Base-by-base conservation (phyloP, 129 eudicot genomes). In the Lactuca saligna region DNA sequence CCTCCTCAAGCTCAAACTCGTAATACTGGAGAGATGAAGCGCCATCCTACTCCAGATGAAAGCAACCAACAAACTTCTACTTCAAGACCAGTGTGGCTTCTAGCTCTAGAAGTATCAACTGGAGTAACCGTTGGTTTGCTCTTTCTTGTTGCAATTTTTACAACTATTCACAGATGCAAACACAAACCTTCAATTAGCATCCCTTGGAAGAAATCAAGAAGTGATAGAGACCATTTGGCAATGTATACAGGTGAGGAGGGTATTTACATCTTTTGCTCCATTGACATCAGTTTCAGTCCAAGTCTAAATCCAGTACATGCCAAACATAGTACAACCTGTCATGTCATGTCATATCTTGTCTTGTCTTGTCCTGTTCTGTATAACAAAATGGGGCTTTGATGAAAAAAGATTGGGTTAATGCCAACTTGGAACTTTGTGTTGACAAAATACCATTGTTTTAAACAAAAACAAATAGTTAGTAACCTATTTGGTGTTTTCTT, bases 161-260 rank as follows among this genome's bases (percentile, higher is more conserved):
- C 88, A 32, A 79, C 81, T 39, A 46, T 77, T 54, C 86, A 76
- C 17, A 87, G 78, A 81, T 85, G 82, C 82, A 89, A 87, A 75
- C 81, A 74, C 65, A 80, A 79, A 57, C 75, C 95, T 41, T 75
- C 87, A 3, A 83, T 81, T 71, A 75, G 81, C 20, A 85, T 87
- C 49, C 93, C 97, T 4, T 85, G 99, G 99, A 89, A 81, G 82
- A 94, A 82, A 62, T 85, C 90, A n/a, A 58, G 68, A 35, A 89
- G 90, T 17, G 71, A 75, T 67, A 89, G 68, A 72, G 90, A 87
- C 57, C 82, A 81, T 73, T 66, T 66, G 70, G 70, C 95, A 32
- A 73, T 85, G 65, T 85, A 73, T 78, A 37, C 82, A 17, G 97
- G 97, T 94, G 63, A 58, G 75, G 38, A 75, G 65, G 48, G 66